Base-by-base conservation (phyloP, 2,329 filamentous ascomycete genomes). In the Drechslerella stenobrocha region DNA sequence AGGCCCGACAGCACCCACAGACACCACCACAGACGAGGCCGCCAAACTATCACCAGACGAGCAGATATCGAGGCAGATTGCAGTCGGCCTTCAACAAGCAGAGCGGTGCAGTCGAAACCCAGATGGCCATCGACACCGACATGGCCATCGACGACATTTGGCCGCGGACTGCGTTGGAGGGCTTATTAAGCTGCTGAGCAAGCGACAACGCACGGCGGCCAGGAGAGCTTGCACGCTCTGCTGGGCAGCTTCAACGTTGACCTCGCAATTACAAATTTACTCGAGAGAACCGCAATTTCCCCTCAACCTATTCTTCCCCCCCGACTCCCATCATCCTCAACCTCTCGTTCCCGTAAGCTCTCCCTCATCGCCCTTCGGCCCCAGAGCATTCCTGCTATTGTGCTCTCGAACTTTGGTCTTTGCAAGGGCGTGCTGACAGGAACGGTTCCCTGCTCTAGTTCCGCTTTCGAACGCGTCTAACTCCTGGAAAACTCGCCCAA, bases 401-500 rank as follows among this genome's bases (percentile, higher is more conserved):
- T 20, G 37, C 37, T 4, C 37, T 42, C 46, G 44, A 44, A 40
- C 46, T 57, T 18, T 28, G 37, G 22, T 6, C 22, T 7, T 7
- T 3, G 22, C 13, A 7, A 42, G 37, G 22, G 37, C 37, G 13
- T 18, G 37, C 37, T 42, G 37, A 42, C 15, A 20, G 22, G 3
- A 18, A 18, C 15, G 18, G 2, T 42, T 42, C 37, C 18, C 37
- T 42, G 13, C 18, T 3, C 40, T 57, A 57, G 59, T 40, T 57
- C 34, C 30, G n/a, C 22, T 15, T 47, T 28, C 40, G 23, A 60
- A 67, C 63, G 63, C 63, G 63, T 67, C 50, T 51, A 52, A 58
- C 47, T 48, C 20, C 23, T 42, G 13, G 48, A 53, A 48, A 66
- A 32, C 48, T 50, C 61, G 50, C 37, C 37, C 34, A 60, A 56